Percentiles rank a stretch among this genome's conserved stretches.
phyloP scores from a whole-genome alignment of 2,329 filamentous ascomycete genomes.

The Ophiostoma perfectum region DNA sequence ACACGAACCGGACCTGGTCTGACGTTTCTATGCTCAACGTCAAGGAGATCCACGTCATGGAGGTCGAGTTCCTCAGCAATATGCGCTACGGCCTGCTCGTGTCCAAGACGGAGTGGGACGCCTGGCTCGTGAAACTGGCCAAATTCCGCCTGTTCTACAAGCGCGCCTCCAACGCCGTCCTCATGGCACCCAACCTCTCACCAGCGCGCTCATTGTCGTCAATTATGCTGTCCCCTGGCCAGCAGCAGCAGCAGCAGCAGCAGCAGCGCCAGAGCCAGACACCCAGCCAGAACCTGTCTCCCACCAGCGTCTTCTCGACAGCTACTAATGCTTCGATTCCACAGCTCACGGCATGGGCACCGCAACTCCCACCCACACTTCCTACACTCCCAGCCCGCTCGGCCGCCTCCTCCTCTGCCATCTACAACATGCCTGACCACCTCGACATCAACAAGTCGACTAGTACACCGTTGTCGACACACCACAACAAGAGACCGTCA shows the following conservation, averaged over 20 bases:
- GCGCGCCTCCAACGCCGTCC: slow-evolving; percentile 44
- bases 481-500: slow-evolving; percentile 44
- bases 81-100: slow-evolving; percentile 92
- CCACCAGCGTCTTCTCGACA: background rate
- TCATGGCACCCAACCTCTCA: slow-evolving; percentile 37
- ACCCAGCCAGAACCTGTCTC: slow-evolving; percentile 11
- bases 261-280: slow-evolving; percentile 26
- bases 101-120: slow-evolving; percentile 77
- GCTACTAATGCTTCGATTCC: background rate
- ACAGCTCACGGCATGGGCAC: slow-evolving; percentile 1
- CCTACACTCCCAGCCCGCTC: background rate
- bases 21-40: slow-evolving; percentile 94
- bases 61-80: slow-evolving; percentile 98
- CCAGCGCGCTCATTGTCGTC: slow-evolving; percentile 35
- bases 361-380: background rate
- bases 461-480: slow-evolving; percentile 28
- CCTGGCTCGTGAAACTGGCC: slow-evolving; percentile 77
- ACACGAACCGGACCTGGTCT: slow-evolving; percentile 99
- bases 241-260: slow-evolving; percentile 37
- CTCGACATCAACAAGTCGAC: slow-evolving; percentile 29
- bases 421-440: slow-evolving; percentile 1
- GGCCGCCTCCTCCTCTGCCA: background rate
- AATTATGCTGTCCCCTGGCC: slow-evolving; percentile 40
- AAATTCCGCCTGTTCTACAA: slow-evolving; percentile 82
- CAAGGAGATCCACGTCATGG: slow-evolving; percentile 96